These are phyloP conservation scores for Eimeria praecox DNA, from an alignment of 169 alveolate species.

Conservation along the genomic window DNA sequence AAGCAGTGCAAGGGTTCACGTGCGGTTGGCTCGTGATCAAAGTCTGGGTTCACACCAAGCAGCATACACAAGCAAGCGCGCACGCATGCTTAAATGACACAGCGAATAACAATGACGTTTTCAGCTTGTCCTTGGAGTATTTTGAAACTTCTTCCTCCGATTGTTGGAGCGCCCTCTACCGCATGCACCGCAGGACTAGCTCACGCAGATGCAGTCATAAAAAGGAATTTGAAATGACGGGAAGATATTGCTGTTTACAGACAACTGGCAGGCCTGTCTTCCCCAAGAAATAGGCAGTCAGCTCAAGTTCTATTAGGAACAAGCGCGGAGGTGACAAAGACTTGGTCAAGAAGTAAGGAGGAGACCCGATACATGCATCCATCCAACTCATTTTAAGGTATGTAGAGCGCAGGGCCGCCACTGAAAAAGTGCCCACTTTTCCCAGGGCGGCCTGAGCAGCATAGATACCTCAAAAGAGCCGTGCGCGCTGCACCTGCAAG, in stretches of 20 bases:
- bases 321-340: background rate
- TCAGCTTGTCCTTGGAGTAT: background rate
- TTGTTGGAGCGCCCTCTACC: background rate
- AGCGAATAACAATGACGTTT: background rate
- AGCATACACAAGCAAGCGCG: background rate
- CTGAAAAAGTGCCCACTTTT: background rate
- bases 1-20: background rate
- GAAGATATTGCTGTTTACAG: background rate
- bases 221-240: background rate
- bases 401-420: background rate
- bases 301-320: background rate
- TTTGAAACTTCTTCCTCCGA: background rate
- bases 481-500: background rate
- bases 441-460: background rate
- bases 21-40: background rate
- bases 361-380: background rate
- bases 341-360: background rate
- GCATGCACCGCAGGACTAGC: background rate
- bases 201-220: background rate
- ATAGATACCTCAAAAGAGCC: background rate
- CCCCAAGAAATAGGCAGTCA: background rate
- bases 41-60: background rate
- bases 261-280: background rate
- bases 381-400: background rate
- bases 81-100: background rate